Conservation (phyloP, 257 asterid species). For the Phtheirospermum japonicum region DNA sequence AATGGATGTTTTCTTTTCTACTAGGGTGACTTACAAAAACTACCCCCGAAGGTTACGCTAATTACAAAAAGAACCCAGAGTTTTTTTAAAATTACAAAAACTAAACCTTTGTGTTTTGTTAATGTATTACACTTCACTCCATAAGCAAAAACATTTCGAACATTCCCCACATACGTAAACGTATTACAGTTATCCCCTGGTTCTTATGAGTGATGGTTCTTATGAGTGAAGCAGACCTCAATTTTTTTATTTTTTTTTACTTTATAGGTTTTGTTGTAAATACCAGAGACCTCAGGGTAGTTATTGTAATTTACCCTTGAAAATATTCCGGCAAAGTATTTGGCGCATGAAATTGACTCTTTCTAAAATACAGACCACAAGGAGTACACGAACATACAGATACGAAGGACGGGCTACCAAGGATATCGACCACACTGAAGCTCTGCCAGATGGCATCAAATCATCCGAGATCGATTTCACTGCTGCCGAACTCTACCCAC, state of each 20-base stretch:
- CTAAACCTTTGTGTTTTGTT: background rate
- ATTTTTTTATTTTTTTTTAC: too few relatives aligned
- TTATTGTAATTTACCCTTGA: background rate
- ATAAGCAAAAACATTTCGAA: background rate
- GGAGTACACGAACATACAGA: slow-evolving; percentile 63
- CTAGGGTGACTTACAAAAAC: background rate
- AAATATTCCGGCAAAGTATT: slow-evolving; percentile 21
- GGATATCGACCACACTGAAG: slow-evolving; percentile 50
- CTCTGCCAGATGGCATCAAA: slow-evolving; percentile 43
- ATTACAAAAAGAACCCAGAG: background rate
- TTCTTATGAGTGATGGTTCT: too few relatives aligned
- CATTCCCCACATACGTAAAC: background rate
- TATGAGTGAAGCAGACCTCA: background rate
- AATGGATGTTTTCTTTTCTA: background rate
- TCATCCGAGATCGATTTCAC: slow-evolving; percentile 44
- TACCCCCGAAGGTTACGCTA: background rate
- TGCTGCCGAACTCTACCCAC: slow-evolving; percentile 71
- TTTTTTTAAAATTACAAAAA: background rate
- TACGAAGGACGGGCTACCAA: slow-evolving; percentile 63
- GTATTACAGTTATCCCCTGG: background rate
- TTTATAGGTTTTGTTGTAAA: too few relatives aligned
- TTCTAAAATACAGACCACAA: slow-evolving; percentile 47
- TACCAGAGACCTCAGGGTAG: slow-evolving; percentile 1
- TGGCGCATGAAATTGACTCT: slow-evolving; percentile 19
- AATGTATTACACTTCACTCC: background rate